Percentiles rank a stretch among this genome's conserved stretches.
These are phyloP conservation scores for Brassica juncea DNA, from an alignment of 345 rosid species.

Conservation along the genomic window DNA sequence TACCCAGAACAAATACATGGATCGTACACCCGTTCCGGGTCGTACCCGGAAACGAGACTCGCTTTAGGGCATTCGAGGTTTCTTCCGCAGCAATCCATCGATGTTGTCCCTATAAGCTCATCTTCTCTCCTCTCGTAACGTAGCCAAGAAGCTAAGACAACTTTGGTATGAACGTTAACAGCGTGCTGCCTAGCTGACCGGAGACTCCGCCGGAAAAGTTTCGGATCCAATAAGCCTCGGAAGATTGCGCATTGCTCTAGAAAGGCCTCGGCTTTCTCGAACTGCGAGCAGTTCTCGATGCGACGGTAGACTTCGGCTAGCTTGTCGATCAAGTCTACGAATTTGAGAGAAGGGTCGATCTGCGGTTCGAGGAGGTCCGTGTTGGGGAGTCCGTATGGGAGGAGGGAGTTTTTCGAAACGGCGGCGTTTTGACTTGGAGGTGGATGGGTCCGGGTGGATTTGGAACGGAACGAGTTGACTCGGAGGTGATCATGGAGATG, in stretches of 20 bases:
- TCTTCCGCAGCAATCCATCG: constrained; percentile 87
- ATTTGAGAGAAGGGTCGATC: constrained; percentile 68
- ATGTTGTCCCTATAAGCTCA: constrained; percentile 66
- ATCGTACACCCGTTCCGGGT: constrained; percentile 67
- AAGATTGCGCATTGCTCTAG: constrained; percentile 76
- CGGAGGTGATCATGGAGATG: constrained; percentile 72
- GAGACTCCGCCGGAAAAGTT: constrained; percentile 78
- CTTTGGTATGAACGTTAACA: constrained; percentile 70
- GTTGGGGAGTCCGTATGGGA: constrained; percentile 72
- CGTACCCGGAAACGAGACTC: constrained; percentile 64
- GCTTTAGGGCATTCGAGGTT: constrained; percentile 88
- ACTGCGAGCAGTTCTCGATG: constrained; percentile 52
- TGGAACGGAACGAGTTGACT: constrained; percentile 57
- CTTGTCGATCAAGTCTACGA: constrained; percentile 63
- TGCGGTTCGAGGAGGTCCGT: constrained; percentile 75
- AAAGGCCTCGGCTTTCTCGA: constrained; percentile 58
- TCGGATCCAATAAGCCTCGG: constrained; percentile 69
- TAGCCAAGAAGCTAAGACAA: constrained; percentile 86
- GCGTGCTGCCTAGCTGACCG: constrained; percentile 79
- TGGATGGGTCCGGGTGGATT: constrained; percentile 47
- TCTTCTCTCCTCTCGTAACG: constrained; percentile 94
- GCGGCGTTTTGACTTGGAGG: constrained; percentile 24
- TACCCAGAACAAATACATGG: constrained; percentile 58
- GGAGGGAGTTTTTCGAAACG: constrained; percentile 48
- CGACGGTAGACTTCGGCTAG: constrained; percentile 63